phyloP scores from a whole-genome alignment of 768 basidiomycete species.

The Chlorophyllum brunneum region DNA sequence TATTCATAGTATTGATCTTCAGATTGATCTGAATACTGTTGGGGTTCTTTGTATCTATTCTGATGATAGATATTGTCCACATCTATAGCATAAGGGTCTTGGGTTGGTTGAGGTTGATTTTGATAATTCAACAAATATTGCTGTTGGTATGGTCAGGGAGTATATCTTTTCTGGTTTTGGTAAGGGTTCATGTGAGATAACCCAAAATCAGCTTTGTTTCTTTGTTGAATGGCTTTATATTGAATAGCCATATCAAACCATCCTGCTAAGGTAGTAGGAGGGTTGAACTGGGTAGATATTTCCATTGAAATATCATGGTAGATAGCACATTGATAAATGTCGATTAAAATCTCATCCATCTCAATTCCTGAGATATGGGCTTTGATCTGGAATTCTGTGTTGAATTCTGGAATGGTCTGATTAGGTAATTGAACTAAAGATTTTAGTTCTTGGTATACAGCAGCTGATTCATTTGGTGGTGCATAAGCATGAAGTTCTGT shows the following conservation, averaged over 20 bases:
- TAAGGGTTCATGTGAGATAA: neutral
- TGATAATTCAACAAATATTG: neutral
- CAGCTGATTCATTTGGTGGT: neutral
- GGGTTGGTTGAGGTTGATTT: neutral
- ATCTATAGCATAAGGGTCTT: neutral
- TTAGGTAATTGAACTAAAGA: neutral
- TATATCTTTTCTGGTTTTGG: neutral
- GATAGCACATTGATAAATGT: neutral
- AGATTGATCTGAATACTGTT: too few relatives aligned
- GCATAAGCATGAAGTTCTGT: neutral
- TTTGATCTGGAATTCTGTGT: neutral
- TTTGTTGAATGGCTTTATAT: neutral
- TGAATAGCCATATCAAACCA: neutral
- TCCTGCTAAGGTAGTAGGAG: neutral
- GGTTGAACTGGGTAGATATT: neutral
- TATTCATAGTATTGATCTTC: neutral
- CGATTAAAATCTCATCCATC: neutral
- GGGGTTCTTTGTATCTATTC: too few relatives aligned
- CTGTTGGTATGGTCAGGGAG: neutral
- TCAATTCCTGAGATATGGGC: neutral
- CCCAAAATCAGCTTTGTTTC: neutral
- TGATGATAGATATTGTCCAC: neutral
- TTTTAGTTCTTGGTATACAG: neutral
- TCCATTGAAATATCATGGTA: neutral
- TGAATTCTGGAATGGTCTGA: neutral